phyloP scores from a whole-genome alignment of 1,284 basidiomycete genomes.

The Bondarzewia mesenterica region DNA sequence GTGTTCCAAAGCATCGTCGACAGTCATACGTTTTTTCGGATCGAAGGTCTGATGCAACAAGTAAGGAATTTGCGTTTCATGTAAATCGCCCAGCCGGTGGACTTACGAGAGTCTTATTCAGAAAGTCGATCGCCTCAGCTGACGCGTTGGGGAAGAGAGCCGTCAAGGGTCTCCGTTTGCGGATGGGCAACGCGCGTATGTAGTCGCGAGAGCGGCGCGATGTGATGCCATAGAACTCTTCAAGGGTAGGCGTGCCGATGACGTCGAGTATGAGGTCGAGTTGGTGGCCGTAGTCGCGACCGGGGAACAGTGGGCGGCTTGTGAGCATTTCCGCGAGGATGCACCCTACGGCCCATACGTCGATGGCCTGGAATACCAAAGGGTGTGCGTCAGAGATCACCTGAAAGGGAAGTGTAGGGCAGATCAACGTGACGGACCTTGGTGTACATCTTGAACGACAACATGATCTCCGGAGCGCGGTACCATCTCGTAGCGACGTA shows the following conservation, averaged over 20 bases:
- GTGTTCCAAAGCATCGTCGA: conserved; percentile 80
- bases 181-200: conserved; percentile 70
- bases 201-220: conserved; percentile 80
- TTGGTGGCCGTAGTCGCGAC: conserved; percentile 85
- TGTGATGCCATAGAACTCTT: conserved; percentile 85
- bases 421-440: conserved; percentile 40
- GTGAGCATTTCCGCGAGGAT: conserved; percentile 84
- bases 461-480: conserved; percentile 84
- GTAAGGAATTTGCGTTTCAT: conserved; percentile 4
- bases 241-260: conserved; percentile 80
- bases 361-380: conserved; percentile 47
- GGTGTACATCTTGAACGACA: conserved; percentile 82
- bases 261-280: conserved; percentile 81
- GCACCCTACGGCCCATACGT: conserved; percentile 85
- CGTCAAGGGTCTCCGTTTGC: conserved; percentile 53
- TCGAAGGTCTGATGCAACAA: conserved; percentile 58
- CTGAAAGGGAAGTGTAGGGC: not conserved
- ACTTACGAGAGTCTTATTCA: conserved; percentile 71
- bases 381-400: not conserved
- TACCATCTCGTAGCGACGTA: conserved; percentile 86
- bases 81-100: conserved; percentile 5
- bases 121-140: conserved; percentile 75
- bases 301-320: conserved; percentile 79
- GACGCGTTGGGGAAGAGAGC: conserved; percentile 65
- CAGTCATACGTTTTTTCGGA: conserved; percentile 79